phyloP scores from a whole-genome alignment of 1,139 yeast species.

The Yamadazyma siamensis region DNA sequence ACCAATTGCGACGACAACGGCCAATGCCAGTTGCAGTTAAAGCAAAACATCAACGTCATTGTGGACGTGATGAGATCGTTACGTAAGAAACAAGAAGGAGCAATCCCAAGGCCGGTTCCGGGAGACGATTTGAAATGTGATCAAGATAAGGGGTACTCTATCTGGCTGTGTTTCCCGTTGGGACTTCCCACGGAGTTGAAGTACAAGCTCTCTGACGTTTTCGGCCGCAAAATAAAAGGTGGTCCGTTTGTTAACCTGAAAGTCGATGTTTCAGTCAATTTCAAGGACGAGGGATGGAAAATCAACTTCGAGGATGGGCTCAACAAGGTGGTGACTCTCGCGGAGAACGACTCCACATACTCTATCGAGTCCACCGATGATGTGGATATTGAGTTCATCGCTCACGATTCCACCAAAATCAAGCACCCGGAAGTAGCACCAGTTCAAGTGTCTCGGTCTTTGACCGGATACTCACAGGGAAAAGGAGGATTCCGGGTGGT shows the following conservation, averaged over 20 bases:
- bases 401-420: constrained; percentile 33
- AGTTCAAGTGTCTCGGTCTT: constrained; percentile 72
- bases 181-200: constrained; percentile 49
- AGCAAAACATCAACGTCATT: constrained; percentile 72
- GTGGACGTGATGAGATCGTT: constrained; percentile 68
- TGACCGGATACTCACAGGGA: constrained; percentile 91
- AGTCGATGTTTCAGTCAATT: constrained; percentile 40
- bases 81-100: constrained; percentile 54
- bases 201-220: constrained; percentile 62
- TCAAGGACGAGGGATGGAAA: constrained; percentile 48
- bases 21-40: constrained; percentile 53
- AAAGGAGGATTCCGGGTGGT: constrained; percentile 84
- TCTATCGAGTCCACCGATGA: constrained; percentile 9
- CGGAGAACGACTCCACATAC: constrained; percentile 8
- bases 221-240: constrained; percentile 66
- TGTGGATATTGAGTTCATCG: constrained; percentile 14
- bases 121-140: constrained; percentile 75
- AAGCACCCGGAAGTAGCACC: constrained; percentile 52
- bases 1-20: constrained; percentile 46
- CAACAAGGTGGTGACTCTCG: constrained; percentile 8
- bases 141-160: constrained; percentile 49
- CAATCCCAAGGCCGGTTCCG: constrained; percentile 77
- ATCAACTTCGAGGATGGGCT: constrained; percentile 22
- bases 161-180: constrained; percentile 76
- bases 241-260: constrained; percentile 48